Percentiles rank a stretch among this genome's conserved stretches.
Conservation (phyloP, 768 basidiomycete species). For the Leccinum truebloodii region DNA sequence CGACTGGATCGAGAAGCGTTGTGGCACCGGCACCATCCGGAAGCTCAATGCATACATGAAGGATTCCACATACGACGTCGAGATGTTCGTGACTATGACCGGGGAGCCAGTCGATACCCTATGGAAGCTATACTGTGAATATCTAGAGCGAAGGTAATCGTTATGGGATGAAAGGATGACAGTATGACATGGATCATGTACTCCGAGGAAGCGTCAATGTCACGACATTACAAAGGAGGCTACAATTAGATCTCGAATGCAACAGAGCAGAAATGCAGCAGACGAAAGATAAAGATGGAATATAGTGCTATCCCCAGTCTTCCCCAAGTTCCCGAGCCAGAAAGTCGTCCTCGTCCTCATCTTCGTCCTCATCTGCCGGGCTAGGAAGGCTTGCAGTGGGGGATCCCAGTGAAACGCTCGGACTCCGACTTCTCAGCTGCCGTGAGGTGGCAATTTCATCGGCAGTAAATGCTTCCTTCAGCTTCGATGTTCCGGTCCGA, state of each 20-base stretch:
- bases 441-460: constrained; percentile 42
- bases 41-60: constrained; percentile 59
- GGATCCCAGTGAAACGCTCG: constrained; percentile 14
- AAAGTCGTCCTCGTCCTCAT: constrained; percentile 76
- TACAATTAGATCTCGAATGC: constrained; percentile 27
- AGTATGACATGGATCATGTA: constrained; percentile 1
- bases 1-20: constrained; percentile 58
- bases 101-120: constrained; percentile 54
- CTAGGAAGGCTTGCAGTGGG: constrained; percentile 18
- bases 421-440: constrained; percentile 26
- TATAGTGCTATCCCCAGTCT: constrained; percentile 62
- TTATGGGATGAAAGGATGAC: neutral
- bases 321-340: constrained; percentile 78
- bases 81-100: constrained; percentile 52
- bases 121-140: constrained; percentile 56
- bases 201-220: constrained; percentile 8
- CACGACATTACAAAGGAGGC: constrained; percentile 19
- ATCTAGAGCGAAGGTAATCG: constrained; percentile 29
- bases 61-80: constrained; percentile 48
- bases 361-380: constrained; percentile 49
- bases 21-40: constrained; percentile 54
- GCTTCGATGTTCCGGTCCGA: constrained; percentile 61
- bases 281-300: constrained; percentile 1
- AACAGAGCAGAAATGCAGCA: constrained; percentile 4
- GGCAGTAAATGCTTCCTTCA: constrained; percentile 67